phyloP scores from a whole-genome alignment of 2,329 filamentous ascomycete genomes.

The Fusarium pseudocircinatum region DNA sequence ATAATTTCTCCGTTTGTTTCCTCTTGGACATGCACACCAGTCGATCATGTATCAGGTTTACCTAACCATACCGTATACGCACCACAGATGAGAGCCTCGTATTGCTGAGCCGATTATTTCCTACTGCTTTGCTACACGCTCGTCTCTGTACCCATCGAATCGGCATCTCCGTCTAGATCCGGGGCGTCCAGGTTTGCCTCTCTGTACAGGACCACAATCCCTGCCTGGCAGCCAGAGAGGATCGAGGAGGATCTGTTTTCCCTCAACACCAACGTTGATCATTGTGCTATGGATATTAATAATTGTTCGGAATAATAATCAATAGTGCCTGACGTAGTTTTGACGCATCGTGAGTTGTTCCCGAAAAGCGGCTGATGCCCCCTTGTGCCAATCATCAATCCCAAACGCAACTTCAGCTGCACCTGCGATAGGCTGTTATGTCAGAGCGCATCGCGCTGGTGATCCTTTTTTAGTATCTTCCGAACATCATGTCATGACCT shows the following conservation, averaged over 20 bases:
- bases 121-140: neutral
- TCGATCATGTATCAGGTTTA: neutral
- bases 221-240: neutral
- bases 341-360: constrained; percentile 35
- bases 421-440: neutral
- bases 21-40: neutral
- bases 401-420: neutral
- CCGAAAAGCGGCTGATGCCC: constrained; percentile 26
- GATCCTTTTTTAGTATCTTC: constrained; percentile 33
- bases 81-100: constrained; percentile 26
- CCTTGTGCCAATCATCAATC: constrained; percentile 19
- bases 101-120: constrained; percentile 17
- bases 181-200: neutral
- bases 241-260: neutral
- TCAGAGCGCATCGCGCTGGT: constrained; percentile 16
- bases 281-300: neutral
- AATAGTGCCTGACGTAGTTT: constrained; percentile 26
- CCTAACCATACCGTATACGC: neutral
- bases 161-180: constrained; percentile 25
- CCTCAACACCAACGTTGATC: neutral
- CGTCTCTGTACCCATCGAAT: constrained; percentile 12
- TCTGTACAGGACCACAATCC: neutral
- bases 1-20: neutral
- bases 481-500: neutral
- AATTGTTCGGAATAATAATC: neutral